Conservation (phyloP, 257 asterid genomes). For the Dorcoceras hygrometricum region DNA sequence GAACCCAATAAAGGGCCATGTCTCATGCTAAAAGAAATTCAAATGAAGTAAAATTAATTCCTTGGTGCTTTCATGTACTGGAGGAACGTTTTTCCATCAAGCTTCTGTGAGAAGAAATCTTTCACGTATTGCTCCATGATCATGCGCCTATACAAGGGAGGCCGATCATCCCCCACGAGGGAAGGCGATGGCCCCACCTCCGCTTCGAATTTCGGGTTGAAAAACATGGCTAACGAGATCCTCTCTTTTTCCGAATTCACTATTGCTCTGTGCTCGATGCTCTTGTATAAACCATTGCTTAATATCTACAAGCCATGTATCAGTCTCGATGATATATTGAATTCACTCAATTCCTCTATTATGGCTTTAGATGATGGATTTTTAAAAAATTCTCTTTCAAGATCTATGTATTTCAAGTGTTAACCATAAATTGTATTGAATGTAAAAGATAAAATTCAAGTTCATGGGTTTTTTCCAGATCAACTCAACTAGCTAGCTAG, state of each 20-base stretch:
- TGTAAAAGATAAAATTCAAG: too few relatives aligned
- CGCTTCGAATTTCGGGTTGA: conserved; percentile 52
- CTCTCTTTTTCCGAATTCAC: conserved; percentile 59
- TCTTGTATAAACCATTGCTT: conserved; percentile 66
- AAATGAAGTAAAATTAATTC: not conserved
- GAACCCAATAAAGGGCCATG: too few relatives aligned
- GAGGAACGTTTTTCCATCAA: conserved; percentile 48
- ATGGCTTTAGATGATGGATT: not conserved
- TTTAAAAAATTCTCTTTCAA: too few relatives aligned
- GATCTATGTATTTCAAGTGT: too few relatives aligned
- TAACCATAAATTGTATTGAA: too few relatives aligned
- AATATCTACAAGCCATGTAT: conserved; percentile 34
- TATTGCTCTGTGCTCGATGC: conserved; percentile 60
- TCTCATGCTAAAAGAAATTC: not conserved
- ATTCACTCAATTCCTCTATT: not conserved
- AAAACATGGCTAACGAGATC: conserved; percentile 56
- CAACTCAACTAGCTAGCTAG: too few relatives aligned
- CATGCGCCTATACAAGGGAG: conserved; percentile 38
- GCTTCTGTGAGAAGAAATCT: conserved; percentile 55
- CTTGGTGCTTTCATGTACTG: conserved; percentile 39
- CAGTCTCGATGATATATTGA: not conserved
- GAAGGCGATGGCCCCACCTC: conserved; percentile 49
- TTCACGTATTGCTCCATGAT: conserved; percentile 42
- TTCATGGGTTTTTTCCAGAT: too few relatives aligned
- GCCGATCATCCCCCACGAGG: conserved; percentile 15